phyloP scores from a whole-genome alignment of 2,329 filamentous ascomycete genomes.

The Thelonectria rubi region DNA sequence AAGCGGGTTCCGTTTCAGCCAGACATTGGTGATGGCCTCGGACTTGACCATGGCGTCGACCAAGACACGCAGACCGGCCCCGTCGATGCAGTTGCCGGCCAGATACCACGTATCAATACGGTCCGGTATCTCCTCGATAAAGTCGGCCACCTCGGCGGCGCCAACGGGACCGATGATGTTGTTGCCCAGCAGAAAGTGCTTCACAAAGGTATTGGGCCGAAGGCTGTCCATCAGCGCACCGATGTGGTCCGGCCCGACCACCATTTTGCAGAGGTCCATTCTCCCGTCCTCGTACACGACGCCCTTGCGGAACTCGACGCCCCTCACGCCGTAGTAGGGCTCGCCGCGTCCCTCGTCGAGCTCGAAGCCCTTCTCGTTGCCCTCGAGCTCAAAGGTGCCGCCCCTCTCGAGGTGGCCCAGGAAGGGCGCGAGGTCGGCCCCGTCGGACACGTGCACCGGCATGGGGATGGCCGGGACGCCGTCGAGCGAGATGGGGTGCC shows the following conservation, averaged over 20 bases:
- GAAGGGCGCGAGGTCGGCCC: conserved; percentile 47
- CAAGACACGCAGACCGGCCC: conserved; percentile 51
- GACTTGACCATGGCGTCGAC: conserved; percentile 57
- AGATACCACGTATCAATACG: conserved; percentile 65
- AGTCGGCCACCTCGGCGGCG: conserved; percentile 55
- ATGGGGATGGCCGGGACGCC: conserved; percentile 47
- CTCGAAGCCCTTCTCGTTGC: conserved; percentile 38
- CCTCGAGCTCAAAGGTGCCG: conserved; percentile 43
- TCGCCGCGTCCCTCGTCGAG: conserved; percentile 50
- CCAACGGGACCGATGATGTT: conserved; percentile 62
- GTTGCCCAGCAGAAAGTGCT: conserved; percentile 63
- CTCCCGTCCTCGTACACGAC: conserved; percentile 61
- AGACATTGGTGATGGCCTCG: conserved; percentile 57
- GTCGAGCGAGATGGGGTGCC: conserved; percentile 44
- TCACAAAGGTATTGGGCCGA: conserved; percentile 56
- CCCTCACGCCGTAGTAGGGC: conserved; percentile 48
- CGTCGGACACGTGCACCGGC: conserved; percentile 46
- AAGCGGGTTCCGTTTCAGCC: conserved; percentile 65
- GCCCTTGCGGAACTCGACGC: conserved; percentile 49
- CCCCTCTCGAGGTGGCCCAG: conserved; percentile 45
- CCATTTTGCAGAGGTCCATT: conserved; percentile 65
- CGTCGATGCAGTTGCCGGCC: conserved; percentile 63
- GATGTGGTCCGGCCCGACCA: conserved; percentile 61
- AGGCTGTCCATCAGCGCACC: conserved; percentile 59
- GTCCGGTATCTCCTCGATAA: conserved; percentile 55